These are phyloP conservation scores for Chenopodium formosanum DNA, from an alignment of 148 eudicot genomes.

Conservation along the genomic window DNA sequence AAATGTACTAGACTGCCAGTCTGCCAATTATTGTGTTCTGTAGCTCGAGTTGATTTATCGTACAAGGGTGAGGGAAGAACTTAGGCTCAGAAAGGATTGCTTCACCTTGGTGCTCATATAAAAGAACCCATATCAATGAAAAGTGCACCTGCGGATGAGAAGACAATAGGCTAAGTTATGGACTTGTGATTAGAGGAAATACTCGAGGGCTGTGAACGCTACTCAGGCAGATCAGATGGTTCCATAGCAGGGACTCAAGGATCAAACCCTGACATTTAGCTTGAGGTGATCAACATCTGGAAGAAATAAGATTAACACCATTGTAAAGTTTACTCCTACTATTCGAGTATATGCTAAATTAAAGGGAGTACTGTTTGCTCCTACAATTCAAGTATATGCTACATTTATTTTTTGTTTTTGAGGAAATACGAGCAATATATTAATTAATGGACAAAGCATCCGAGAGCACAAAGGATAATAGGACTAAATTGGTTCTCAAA, in stretches of 20 bases:
- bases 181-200: slow-evolving; percentile 35
- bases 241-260: slow-evolving; percentile 35
- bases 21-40: slow-evolving; percentile 28
- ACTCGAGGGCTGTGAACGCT: slow-evolving; percentile 3
- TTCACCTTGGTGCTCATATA: slow-evolving; percentile 20
- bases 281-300: slow-evolving; percentile 24
- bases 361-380: slow-evolving; percentile 10
- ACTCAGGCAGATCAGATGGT: slow-evolving; percentile 34
- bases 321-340: slow-evolving; percentile 16
- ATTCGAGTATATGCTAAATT: too few species aligned
- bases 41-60: slow-evolving; percentile 29
- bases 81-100: slow-evolving; percentile 40
- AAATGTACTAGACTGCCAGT: slow-evolving; percentile 25
- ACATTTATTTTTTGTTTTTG: too few species aligned
- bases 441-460: too few species aligned
- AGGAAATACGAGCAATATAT: too few species aligned
- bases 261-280: slow-evolving; percentile 41
- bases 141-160: slow-evolving; percentile 33
- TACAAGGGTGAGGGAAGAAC: slow-evolving; percentile 16
- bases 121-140: slow-evolving; percentile 21
- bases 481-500: too few species aligned
- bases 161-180: slow-evolving; percentile 31
- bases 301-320: slow-evolving; percentile 39
- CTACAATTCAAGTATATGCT: too few species aligned
- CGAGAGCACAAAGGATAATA: too few species aligned